Base-by-base conservation (phyloP, 1,139 yeast genomes). In the Candida anutae region DNA sequence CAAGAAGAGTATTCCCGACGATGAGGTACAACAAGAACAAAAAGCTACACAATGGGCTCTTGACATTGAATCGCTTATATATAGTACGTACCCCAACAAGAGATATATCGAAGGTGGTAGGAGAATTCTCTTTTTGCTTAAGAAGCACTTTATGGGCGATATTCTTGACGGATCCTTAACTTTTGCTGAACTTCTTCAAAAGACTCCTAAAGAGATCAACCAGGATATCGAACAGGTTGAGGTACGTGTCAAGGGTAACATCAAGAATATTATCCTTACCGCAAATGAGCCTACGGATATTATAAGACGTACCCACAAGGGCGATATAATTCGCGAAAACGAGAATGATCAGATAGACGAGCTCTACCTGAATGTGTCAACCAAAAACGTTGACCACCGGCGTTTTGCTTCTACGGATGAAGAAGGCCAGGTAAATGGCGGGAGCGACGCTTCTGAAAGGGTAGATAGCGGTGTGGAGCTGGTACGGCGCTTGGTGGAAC, bases 221-320 rank as follows among this genome's bases (percentile, higher is more conserved):
- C 83, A 83, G 3, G 93, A 80, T 39, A 60, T 80, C 33, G 78
- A 75, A 42, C 64, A 69, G 39, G 71, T 78, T 32, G 88, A 87
- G 11, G 82, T 77, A 37, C 70, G 72, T 31, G 83, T 81, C n/a
- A 70, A 81, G 28, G 39, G 39, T n/a, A 38, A 42, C 22, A 42
- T 42, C 30, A 42, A 42, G 18, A 42, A 42, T 21, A 42, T 42
- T 27, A 42, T 42, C 16, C 31, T 42, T 22, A 39, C 36, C 4
- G 34, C 35, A 16, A 39, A 37, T 21, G 44, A 40, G 22, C 42
- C 44, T 3, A 32, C 37, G n/a, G 43, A 42, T 18, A 40, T 42
- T 11, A 75, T 83, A 31, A 66, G 87, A 40, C 62, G 84, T 43
- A 83, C 94, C 2, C 94, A 83, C 46, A 83, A 81, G 48, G 95